A percentile compares a stretch with the other conserved stretches of the same genome.
Conservation (phyloP, 1,139 yeast genomes). For the Yarrowia galli region DNA sequence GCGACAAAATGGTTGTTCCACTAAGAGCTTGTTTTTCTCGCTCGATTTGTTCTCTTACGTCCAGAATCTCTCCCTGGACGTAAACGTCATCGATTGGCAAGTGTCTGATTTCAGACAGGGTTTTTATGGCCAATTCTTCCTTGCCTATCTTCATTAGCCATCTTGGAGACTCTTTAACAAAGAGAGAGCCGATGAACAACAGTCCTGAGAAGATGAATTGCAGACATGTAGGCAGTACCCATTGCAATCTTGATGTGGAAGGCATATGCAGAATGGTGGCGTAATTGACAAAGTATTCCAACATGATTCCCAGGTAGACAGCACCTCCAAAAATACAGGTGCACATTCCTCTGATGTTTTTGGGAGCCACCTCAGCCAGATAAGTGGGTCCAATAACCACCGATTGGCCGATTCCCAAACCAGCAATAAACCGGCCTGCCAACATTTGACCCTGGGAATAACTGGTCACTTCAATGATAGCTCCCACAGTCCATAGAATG, state of each 20-base stretch:
- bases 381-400: neutral
- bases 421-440: neutral
- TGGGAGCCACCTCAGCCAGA: neutral
- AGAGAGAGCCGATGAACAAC: neutral
- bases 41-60: neutral
- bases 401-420: neutral
- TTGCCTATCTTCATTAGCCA: neutral
- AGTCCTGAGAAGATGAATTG: neutral
- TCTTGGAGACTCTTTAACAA: neutral
- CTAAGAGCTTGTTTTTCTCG: neutral
- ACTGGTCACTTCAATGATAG: neutral
- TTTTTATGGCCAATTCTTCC: neutral
- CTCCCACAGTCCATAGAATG: neutral
- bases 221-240: neutral
- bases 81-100: neutral
- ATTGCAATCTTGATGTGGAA: neutral
- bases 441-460: neutral
- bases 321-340: neutral
- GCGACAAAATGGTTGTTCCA: neutral
- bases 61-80: neutral
- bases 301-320: slow-evolving; percentile 1
- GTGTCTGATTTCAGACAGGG: neutral
- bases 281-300: neutral
- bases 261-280: neutral
- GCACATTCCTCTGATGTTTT: neutral